Base-by-base conservation (phyloP, 257 asterid genomes). In the Euphrasia confusa region DNA sequence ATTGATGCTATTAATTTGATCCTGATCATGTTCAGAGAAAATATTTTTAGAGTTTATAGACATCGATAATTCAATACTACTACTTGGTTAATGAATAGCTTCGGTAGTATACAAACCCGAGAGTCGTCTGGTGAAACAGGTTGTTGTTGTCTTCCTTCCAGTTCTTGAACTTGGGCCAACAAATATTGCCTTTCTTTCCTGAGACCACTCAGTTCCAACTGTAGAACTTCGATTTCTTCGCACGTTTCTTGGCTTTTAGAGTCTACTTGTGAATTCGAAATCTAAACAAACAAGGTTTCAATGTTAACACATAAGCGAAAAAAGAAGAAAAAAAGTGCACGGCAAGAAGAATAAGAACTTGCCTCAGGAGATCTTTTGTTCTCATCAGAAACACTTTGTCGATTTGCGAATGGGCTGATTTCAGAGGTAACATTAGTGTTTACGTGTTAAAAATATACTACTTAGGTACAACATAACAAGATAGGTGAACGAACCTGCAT, bases 111-210 rank as follows among this genome's bases (percentile, higher is more conserved):
- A 44, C 67, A 66, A 70, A 84, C 88, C 88, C 77, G 77, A 69
- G 69, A 67, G 53, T 82, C 80, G 59, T 74, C 77, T 12, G 55
- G 45, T 3, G 49, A 64, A 55, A 61, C 49, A 63, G 77, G 65
- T 26, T 21, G 24, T 21, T 21, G 24, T 21, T 40, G 64, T 63
- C 66, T 44, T 44, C 58, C 35, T 62, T 76, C 86, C 63, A 74
- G 64, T 65, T 75, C 83, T 62, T 68, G 71, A 42, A 71, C 74
- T 67, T 69, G 73, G 40, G 68, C 58, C 61, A 78, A 65, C 63
- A 79, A 70, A 67, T 66, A 59, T 63, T 72, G 83, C 72, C 74
- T 79, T 71, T 78, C 91, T 67, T 81, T 75, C 72, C 68, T 73
- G 39, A 81, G 78, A 66, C 15, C 74, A 64, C 67, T 66, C 71